phyloP scores from a whole-genome alignment of 139 green algal genomes.

The Limnomonas spitsbergensis region DNA sequence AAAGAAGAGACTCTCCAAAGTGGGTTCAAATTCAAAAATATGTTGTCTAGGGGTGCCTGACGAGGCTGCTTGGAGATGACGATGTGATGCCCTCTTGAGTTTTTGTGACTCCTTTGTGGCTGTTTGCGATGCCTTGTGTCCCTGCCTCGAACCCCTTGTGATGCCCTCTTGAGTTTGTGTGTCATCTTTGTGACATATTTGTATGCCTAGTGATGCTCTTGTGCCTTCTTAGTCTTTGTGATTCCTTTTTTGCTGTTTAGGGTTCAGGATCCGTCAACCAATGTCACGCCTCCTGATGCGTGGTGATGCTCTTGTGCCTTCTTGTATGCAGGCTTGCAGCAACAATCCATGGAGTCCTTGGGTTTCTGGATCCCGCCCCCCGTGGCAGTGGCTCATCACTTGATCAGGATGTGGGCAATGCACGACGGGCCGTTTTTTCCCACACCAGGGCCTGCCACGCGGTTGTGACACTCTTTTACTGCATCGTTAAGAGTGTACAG shows the following conservation, averaged over 20 bases:
- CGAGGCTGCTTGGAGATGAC: not conserved
- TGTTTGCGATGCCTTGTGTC: too few relatives aligned
- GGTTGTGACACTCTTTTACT: too few relatives aligned
- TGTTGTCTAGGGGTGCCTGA: not conserved
- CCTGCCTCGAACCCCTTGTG: too few relatives aligned
- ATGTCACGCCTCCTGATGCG: too few relatives aligned
- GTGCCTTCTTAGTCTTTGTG: too few relatives aligned
- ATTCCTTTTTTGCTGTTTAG: not conserved
- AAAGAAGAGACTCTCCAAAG: slow-evolving; percentile 1
- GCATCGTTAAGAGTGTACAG: too few relatives aligned
- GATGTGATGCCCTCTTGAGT: not conserved
- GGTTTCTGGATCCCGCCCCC: slow-evolving; percentile 76
- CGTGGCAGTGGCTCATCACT: slow-evolving; percentile 76
- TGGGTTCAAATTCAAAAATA: slow-evolving; percentile 10
- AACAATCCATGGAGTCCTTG: slow-evolving; percentile 31
- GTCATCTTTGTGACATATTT: too few relatives aligned
- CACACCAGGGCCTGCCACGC: too few relatives aligned
- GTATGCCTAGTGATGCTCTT: too few relatives aligned
- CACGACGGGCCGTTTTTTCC: slow-evolving; percentile 54
- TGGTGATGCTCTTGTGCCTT: not conserved
- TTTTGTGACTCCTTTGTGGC: not conserved
- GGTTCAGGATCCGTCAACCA: not conserved
- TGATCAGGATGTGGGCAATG: slow-evolving; percentile 62
- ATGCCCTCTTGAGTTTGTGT: too few relatives aligned
- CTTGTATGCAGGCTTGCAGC: not conserved